phyloP scores from a whole-genome alignment of 495 filamentous ascomycete species.

The Aspergillus leporis region DNA sequence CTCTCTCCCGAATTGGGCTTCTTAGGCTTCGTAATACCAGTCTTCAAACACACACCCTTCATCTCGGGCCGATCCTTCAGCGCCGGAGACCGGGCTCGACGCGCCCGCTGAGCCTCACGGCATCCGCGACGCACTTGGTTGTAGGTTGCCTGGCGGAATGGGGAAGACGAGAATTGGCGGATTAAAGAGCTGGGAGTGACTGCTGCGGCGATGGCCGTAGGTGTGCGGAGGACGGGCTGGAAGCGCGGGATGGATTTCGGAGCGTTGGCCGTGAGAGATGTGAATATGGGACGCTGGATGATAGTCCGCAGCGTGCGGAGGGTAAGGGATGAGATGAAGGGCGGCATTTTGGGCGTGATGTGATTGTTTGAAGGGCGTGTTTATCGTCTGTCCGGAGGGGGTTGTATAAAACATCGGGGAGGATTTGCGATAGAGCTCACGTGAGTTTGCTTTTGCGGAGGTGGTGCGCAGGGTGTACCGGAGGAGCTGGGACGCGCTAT shows the following conservation, averaged over 20 bases:
- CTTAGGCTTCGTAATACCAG: constrained; percentile 90
- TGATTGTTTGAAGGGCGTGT: background rate
- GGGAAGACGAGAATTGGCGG: constrained; percentile 48
- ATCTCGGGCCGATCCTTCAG: constrained; percentile 74
- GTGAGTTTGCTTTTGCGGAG: constrained; percentile 27
- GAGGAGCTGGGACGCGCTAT: constrained; percentile 40
- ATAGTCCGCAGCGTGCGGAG: constrained; percentile 43
- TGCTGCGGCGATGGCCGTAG: constrained; percentile 21
- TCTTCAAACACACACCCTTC: constrained; percentile 94
- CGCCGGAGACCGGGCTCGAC: constrained; percentile 83
- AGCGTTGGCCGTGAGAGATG: constrained; percentile 20
- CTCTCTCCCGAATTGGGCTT: constrained; percentile 97
- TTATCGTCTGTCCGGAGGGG: background rate
- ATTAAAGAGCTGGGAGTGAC: constrained; percentile 14
- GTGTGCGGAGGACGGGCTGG: constrained; percentile 39
- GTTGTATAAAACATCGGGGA: constrained; percentile 1
- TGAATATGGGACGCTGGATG: constrained; percentile 29
- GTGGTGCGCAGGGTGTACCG: constrained; percentile 28
- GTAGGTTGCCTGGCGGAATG: constrained; percentile 45
- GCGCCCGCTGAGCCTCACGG: constrained; percentile 70
- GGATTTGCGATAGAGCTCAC: constrained; percentile 25
- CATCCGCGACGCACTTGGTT: constrained; percentile 68
- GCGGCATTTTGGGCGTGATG: constrained; percentile 30
- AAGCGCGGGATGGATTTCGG: constrained; percentile 30
- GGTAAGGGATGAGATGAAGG: constrained; percentile 39